Base-by-base conservation (phyloP, 352 stramenopile genomes). In the Paralagenidium karlingii region DNA sequence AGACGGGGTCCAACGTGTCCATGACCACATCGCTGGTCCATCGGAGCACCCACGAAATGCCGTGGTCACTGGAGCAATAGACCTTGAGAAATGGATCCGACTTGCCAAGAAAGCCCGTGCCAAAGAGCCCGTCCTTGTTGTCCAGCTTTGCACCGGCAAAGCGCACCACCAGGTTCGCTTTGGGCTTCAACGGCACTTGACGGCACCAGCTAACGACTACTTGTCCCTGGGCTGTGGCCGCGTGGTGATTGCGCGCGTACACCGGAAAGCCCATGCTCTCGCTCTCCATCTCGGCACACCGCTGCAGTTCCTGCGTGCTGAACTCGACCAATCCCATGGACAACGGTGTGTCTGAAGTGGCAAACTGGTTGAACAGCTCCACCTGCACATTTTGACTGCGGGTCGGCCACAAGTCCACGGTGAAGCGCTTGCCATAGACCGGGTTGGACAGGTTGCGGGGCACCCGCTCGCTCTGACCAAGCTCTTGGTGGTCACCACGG, bases 111-210 rank as follows among this genome's bases (percentile, higher is more conserved):
- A n/a, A n/a, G n/a, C n/a, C n/a, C 4, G 64, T 64, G 15, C 71
- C 64, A 45, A 86, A 82, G 63, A 63, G 82, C 4, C 71, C 71
- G 47, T 86, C 68, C 40, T 82, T 86, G 54, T 82, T 82, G 55
- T 86, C 71, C 21, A 82, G 40, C 24, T 86, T 82, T 21, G 59
- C 59, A 1, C 51, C 71, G 2, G 53, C 63, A 24, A 86, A 86
- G 25, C 63, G 52, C n/a, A 82, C 62, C 3, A 86, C 61, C 50
- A 82, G 68, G 48, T 82, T 68, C 13, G 63, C 71, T n/a, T n/a
- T n/a, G n/a, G n/a, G n/a, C n/a, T n/a, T n/a, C n/a, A n/a, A n/a
- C n/a, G n/a, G n/a, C n/a, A n/a, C n/a, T n/a, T n/a, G n/a, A n/a
- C n/a, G n/a, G n/a, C n/a, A n/a, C n/a, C n/a, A n/a, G 8, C 63